Evolutionary conservation across 2,329 filamentous ascomycete genomes (phyloP).

Genomic region (Verticillium alfalfae): DNA sequence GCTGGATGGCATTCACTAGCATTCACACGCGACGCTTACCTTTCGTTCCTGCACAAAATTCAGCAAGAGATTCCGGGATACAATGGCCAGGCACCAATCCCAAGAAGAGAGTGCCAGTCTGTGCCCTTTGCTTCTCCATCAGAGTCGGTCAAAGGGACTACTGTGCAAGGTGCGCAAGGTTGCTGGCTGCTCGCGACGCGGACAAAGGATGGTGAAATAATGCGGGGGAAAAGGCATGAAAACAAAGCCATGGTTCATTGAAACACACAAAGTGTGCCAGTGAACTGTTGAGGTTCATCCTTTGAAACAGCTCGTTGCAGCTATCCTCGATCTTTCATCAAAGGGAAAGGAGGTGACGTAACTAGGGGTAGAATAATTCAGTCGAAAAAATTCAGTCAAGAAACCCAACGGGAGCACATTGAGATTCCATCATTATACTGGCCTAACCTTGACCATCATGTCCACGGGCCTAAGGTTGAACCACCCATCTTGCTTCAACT

Average conservation of each 20-base stretch:
- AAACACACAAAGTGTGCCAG: too few relatives aligned
- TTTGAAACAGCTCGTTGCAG: too few relatives aligned
- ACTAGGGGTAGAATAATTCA: too few relatives aligned
- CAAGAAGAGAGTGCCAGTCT: not conserved
- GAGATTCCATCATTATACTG: conserved; percentile 10
- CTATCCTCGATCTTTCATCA: too few relatives aligned
- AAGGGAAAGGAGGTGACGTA: too few relatives aligned
- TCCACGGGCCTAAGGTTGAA: conserved; percentile 45
- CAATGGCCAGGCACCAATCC: not conserved
- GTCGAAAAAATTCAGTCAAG: too few relatives aligned
- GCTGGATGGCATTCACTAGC: not conserved
- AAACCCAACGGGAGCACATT: too few relatives aligned
- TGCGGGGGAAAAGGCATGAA: too few relatives aligned
- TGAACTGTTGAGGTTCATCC: too few relatives aligned
- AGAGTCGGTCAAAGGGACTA: not conserved
- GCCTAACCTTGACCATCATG: conserved; percentile 36
- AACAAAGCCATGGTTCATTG: too few relatives aligned
- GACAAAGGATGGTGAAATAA: too few relatives aligned
- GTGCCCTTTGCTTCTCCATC: not conserved
- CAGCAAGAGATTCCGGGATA: not conserved
- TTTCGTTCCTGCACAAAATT: not conserved
- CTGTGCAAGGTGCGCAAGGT: not conserved
- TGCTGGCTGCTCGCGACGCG: not conserved
- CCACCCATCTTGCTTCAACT: conserved; percentile 41
- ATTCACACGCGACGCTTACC: not conserved